Evolutionary conservation across 352 stramenopile genomes (phyloP), one percentile per base, ranked within the genome.

Genomic region (Phytopythium vexans): DNA sequence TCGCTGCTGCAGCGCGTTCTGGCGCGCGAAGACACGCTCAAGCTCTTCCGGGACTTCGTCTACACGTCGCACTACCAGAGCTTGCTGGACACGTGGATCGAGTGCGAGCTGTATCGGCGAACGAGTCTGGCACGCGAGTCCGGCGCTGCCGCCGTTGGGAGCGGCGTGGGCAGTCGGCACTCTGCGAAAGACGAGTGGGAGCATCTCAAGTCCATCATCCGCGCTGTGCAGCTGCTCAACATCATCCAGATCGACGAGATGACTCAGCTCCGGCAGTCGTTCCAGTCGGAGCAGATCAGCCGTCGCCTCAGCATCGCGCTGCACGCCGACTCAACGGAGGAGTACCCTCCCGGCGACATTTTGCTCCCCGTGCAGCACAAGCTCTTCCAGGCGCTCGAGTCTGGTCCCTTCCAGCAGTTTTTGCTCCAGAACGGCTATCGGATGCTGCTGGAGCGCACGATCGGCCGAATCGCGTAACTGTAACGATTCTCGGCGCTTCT

Each of bases 31-130:
- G 82, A 89, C 43, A 83, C 78, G 21, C 62, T 86, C 33, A 92
- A 92, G 60, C 68, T 88, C 32, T 92, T 94, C 52, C 77, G 82
- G 8, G 84, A 94, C 45, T 94, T 89, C 55, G 74, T 85, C 37
- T 78, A 76, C 59, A 77, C 68, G 21, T 82, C 79, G 8, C 63
- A 73, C 8, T 74, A 78, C 21, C 79, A 90, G 43, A 69, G 58
- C 38, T 71, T 94, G 14, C 41, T 94, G 43, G 82, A 94, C 51
- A 89, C 82, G n/a, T 94, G 82, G 82, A 83, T 89, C 41, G 79
- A 94, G 52, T 92, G 81, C 49, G 84, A 94, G 44, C 60, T 88
- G 6, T 94, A 92, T 41, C 81, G 82, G 12, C 70, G 77, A 14
- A 85, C 79, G 31, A 88, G 78, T 34, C 63, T 90, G 14, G 76